Conservation (phyloP, 768 basidiomycete species). For the Suillus plorans region DNA sequence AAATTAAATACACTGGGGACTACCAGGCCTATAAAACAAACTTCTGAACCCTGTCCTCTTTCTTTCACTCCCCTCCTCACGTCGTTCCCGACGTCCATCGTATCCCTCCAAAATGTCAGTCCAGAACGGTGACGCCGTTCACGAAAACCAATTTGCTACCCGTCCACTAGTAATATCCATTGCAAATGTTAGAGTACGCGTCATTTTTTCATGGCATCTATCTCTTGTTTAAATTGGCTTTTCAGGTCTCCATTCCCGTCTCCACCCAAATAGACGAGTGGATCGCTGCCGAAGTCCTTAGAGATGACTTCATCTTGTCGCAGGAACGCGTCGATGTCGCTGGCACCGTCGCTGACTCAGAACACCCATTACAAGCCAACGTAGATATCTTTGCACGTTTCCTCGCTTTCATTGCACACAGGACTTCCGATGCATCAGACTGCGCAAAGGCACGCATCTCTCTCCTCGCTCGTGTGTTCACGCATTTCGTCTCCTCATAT, state of each 20-base stretch:
- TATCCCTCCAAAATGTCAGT: slow-evolving; percentile 30
- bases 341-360: slow-evolving; percentile 51
- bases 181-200: slow-evolving; percentile 35
- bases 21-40: not conserved
- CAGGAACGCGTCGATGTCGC: slow-evolving; percentile 57
- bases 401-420: slow-evolving; percentile 70
- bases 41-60: not conserved
- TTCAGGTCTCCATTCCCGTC: slow-evolving; percentile 83
- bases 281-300: slow-evolving; percentile 89
- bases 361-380: slow-evolving; percentile 60
- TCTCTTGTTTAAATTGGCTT: slow-evolving; percentile 5
- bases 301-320: slow-evolving; percentile 81
- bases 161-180: slow-evolving; percentile 36
- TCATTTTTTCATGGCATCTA: slow-evolving; percentile 9
- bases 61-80: not conserved
- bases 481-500: slow-evolving; percentile 76
- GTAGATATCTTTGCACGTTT: slow-evolving; percentile 84
- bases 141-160: slow-evolving; percentile 31
- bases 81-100: slow-evolving; percentile 8
- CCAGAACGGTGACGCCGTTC: slow-evolving; percentile 29
- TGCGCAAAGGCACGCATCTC: slow-evolving; percentile 53
- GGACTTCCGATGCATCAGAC: slow-evolving; percentile 54
- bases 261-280: slow-evolving; percentile 80
- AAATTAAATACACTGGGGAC: slow-evolving; percentile 4
- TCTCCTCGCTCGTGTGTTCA: slow-evolving; percentile 72